Base-by-base conservation (phyloP, 1,284 basidiomycete species). In the Malassezia furfur region DNA sequence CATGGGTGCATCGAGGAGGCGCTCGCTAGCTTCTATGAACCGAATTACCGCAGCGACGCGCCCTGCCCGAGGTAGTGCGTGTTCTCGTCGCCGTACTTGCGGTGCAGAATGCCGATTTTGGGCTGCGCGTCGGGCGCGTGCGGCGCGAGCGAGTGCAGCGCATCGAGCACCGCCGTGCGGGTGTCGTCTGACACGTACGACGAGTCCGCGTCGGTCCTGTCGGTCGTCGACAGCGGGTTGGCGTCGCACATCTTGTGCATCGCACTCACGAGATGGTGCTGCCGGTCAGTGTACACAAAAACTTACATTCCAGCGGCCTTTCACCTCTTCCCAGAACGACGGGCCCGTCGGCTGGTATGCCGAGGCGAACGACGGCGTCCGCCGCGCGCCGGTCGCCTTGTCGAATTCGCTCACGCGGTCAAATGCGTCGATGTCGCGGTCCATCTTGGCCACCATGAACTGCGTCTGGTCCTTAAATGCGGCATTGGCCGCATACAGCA, bases 51-150 rank as follows among this genome's bases (percentile, higher is more conserved):
- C 35, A 57, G 40, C 46, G 55, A 57, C 5, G 36, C 55, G 21
- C 55, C 55, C 32, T 57, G 55, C 30, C 55, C 55, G 15, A 52
- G 17, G 35, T 57, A 57, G 41, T 52, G 55, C 17, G 55, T 57
- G 43, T 57, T 48, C 7, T 19, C 45, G 19, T 57, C 55, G 36
- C 55, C 55, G 40, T 48, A 57, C 28, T 14, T 22, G 39, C 46
- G 50, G 46, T 48, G 31, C 17, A 52, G 39, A 17, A 57, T 57
- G 31, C 55, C 55, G 22, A 48, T 31, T 17, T 52, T 43, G 14
- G 55, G 55, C 44, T 43, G 45, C 17, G 55, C 55, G 19, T 57
- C 55, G 4, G 32, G 28, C 4, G 55, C 50, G 37, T 45, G 55
- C 31, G 55, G 55, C 22, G 55, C 55, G 17, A 57, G 55, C 34